A percentile compares a stretch with the other conserved stretches of the same genome.
phyloP scores from a whole-genome alignment of 202 grass and related monocot genomes.

The Musa balbisiana region DNA sequence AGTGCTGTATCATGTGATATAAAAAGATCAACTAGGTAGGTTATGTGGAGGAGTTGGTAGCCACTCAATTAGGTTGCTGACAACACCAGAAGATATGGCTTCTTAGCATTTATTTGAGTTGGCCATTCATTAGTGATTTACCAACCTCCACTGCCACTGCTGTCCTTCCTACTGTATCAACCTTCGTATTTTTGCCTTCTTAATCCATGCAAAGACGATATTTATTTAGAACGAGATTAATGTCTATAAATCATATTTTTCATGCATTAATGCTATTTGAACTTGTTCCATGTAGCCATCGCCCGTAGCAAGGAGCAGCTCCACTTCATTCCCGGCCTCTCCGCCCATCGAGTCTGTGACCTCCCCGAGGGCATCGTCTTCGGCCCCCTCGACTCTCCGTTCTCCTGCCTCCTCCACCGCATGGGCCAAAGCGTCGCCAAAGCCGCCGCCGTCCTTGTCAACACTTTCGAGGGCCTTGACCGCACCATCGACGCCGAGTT shows the following conservation, averaged over 20 bases:
- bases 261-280: no score
- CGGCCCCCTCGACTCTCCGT: slow-evolving; percentile 39
- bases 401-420: slow-evolving; percentile 37
- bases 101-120: background rate
- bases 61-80: no score
- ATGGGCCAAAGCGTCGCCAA: slow-evolving; percentile 29
- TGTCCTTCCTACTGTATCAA: no score
- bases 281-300: slow-evolving; percentile 1
- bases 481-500: slow-evolving; percentile 20
- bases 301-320: slow-evolving; percentile 33
- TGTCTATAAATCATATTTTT: no score
- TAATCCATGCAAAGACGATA: no score
- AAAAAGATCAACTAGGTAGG: no score
- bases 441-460: slow-evolving; percentile 35
- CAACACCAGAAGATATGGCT: background rate
- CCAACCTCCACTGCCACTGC: no score
- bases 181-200: no score
- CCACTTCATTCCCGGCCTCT: slow-evolving; percentile 30
- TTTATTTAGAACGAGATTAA: no score
- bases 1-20: no score
- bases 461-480: slow-evolving; percentile 48
- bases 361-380: slow-evolving; percentile 57
- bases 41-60: no score
- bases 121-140: no score
- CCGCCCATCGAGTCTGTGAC: slow-evolving; percentile 39